A percentile compares a stretch with the other conserved stretches of the same genome.
Conservation (phyloP, 1,284 basidiomycete species). For the Ceraceosorus bombacis region DNA sequence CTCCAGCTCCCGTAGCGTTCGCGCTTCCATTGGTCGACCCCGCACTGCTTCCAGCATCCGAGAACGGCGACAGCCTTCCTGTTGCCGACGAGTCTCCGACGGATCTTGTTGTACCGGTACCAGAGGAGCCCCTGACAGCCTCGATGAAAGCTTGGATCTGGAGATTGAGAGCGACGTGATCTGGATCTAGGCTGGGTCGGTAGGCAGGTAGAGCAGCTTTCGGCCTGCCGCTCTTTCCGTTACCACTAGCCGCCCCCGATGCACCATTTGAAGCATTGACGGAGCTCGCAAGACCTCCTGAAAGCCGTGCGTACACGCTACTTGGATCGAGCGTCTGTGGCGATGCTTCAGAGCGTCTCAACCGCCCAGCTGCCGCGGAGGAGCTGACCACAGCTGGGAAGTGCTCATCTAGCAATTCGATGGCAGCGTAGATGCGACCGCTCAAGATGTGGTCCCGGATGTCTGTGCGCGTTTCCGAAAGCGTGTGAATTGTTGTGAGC, state of each 20-base stretch:
- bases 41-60: too few relatives aligned
- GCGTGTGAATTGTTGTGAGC: too few relatives aligned
- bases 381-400: conserved; percentile 20
- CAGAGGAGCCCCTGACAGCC: conserved; percentile 55
- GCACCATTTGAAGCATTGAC: conserved; percentile 7
- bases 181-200: conserved; percentile 55
- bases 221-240: not conserved
- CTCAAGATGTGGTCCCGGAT: conserved; percentile 61
- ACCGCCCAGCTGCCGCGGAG: too few relatives aligned
- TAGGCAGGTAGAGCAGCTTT: conserved; percentile 20
- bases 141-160: conserved; percentile 76
- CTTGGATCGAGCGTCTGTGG: too few relatives aligned
- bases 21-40: conserved; percentile 11
- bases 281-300: conserved; percentile 22
- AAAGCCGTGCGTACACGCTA: too few relatives aligned
- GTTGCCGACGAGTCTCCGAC: conserved; percentile 16
- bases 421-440: conserved; percentile 65
- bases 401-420: conserved; percentile 56
- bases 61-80: conserved; percentile 13
- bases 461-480: conserved; percentile 51
- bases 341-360: too few relatives aligned
- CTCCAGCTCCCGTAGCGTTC: conserved; percentile 9
- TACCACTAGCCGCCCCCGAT: not conserved
- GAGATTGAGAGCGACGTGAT: conserved; percentile 69
- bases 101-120: too few relatives aligned